Base-by-base conservation (phyloP, 345 rosid genomes). In the Hibiscus mutabilis region DNA sequence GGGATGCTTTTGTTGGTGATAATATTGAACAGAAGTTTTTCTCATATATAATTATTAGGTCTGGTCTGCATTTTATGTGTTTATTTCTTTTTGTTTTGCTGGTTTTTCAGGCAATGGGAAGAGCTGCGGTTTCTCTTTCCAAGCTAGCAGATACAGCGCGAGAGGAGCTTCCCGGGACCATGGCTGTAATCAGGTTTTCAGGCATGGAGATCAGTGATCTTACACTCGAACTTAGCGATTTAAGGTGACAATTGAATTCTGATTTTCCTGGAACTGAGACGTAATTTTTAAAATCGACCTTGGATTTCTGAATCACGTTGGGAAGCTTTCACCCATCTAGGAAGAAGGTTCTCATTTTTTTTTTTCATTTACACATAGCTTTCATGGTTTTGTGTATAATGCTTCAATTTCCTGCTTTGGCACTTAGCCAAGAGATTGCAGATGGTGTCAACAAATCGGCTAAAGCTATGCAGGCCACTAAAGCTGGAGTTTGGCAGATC, bases 201-300 rank as follows among this genome's bases (percentile, higher is more conserved):
- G 93, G 97, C 75, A 89, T 96, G 99, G 99, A 96, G 79, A 87
- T 96, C 73, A 96, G 98, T 58, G 99, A 91, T 82, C 97, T 96
- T 49, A 96, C 98, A 0, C 85, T 92, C 71, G 98, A 96, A 80
- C 67, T 96, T 61, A 89, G 89, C 60, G 98, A 92, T 74, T 85
- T 92, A 73, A 92, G 99, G 99, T 92, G 79, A 76, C 13, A 44
- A 55, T 29, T 49, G 15, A 33, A 27, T 25, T 46, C 42, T 5
- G 15, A 14, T 56, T 56, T 33, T 31, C 51, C 2, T 37, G 49
- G 37, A 19, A 31, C 60, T 33, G 47, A 29, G 49, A 53, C 0
- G 0, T 12, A 11, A 68, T 29, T 55, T 33, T 31, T 53, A 4
- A 27, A 67, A 42, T 42, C 14, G 14, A 42, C 13, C 3, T 13